Evolutionary conservation across 768 basidiomycete species (phyloP), one percentile per base, ranked within the genome.

Genomic region (Lepiota brunneoincarnata): DNA sequence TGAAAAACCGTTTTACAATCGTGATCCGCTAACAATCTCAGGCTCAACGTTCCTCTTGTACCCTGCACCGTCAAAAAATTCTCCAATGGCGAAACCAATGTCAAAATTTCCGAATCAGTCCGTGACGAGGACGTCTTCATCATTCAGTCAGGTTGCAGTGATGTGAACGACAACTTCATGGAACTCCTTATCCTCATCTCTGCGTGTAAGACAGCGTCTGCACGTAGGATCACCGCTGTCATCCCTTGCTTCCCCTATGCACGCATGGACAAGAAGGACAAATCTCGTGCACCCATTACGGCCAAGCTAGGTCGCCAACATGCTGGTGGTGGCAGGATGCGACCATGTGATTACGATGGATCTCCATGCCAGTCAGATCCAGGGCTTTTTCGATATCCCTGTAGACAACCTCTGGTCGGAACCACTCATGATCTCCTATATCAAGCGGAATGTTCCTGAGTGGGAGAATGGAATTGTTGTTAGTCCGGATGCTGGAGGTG

Each of bases 321-420:
- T 98, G 96, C 78, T 99, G 56, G 87, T 85, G 40, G 91, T 97
- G 43, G 95, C 97, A 7, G 96, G 96, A 20, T 97, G 94, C 67
- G 96, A 98, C 72, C 96, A 98, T 66, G 89, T 99, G 64, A 98
- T 99, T 61, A 98, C 96, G n/a, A 96, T 98, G 89, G 95, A 98
- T 69, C 75, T 98, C 47, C 96, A 98, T 65, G 95, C 96, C 38
- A 90, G 89, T 63, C 96, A 98, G 74, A 98, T 98, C 56, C 96
- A 98, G 67, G 96, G 96, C 6, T 98, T 98, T 77, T 98, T 98
- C 69, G 94, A 98, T 69, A 93, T 98, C 60, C 96, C 96, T 7
- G 95, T 97, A 23, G 96, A 98, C 74, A 98, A 98, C 69, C 78
- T 98, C 41, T 98, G 89, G 74, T 94, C 92, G 35, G 96, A 99